Base-by-base conservation (phyloP, 306 rosid genomes). In the Dryas drummondii region DNA sequence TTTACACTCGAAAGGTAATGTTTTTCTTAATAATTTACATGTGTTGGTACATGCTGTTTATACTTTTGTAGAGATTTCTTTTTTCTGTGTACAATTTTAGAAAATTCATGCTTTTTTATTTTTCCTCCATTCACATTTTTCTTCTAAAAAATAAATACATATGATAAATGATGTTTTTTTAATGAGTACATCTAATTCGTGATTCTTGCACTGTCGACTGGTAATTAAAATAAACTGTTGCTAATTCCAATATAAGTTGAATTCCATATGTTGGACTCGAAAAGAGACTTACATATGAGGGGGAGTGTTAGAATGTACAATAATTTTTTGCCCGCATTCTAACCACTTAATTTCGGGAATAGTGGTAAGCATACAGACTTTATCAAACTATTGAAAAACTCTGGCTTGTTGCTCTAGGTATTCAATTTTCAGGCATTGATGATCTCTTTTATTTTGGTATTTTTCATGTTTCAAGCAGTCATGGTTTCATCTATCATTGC, bases 1-100 rank as follows among this genome's bases (percentile, higher is more conserved):
- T 91, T 78, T 75, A 88, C 80, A 86, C 85, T 90, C 56, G 86
- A 76, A 91, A 90, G 98, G 98, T 91, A 83, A 79, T 40, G 42
- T 62, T 69, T 65, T 6, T 58, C 53, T 14, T 65, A 42, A 58
- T 9, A 12, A 51, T 41, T 51, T 69, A 44, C 37, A 52, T 49
- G 10, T 52, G 17, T 71, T 67, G 46, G 40, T 75, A 61, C 63
- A 52, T 6, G 22, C 41, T 50, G 66, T 0, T n/a, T 45, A 51
- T 68, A 3, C 1, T 54, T 16, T 52, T 26, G 41, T 41, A 6
- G 22, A n/a, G 17, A 19, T 44, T 42, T n/a, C 32, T 45, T 47
- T 22, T 22, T 22, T 22, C 22, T 22, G 22, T 22, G 22, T 50
- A 37, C 47, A 32, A 52, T 14, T 52, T 37, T 53, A 32, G 47